These are phyloP conservation scores for Blastocystis sp. DNA, from an alignment of 352 stramenopile species.

Conservation along the genomic window DNA sequence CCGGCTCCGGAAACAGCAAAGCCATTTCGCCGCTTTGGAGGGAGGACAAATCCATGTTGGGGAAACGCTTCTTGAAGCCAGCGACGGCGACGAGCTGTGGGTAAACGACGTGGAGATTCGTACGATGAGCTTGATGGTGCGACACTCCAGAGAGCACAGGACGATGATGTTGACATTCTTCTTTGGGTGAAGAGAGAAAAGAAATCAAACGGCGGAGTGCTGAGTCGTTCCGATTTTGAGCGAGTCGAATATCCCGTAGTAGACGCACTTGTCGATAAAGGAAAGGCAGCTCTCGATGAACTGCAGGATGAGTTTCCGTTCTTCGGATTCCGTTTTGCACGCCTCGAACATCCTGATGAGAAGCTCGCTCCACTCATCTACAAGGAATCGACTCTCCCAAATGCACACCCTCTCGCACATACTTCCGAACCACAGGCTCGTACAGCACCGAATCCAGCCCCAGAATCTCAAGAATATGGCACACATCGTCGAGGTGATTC, in stretches of 20 bases:
- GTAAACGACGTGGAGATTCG: background rate
- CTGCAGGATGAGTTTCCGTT: background rate
- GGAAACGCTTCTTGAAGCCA: background rate
- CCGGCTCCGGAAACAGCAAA: background rate
- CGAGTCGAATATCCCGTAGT: background rate
- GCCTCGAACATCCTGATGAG: constrained; percentile 1
- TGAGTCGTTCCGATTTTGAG: background rate
- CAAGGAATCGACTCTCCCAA: background rate
- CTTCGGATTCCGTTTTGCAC: background rate
- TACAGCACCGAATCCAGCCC: background rate
- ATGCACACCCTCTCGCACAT: constrained; percentile 14
- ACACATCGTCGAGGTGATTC: background rate
- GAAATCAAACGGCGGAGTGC: background rate
- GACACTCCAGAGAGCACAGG: background rate
- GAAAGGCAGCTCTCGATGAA: background rate
- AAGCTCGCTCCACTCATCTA: constrained; percentile 31
- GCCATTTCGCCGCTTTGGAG: background rate
- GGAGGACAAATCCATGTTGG: background rate
- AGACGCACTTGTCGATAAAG: constrained; percentile 43
- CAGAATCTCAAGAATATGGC: background rate
- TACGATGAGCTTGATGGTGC: constrained; percentile 8
- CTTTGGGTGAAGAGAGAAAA: background rate
- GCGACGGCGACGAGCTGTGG: background rate
- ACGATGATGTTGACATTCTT: background rate
- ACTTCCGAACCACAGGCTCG: constrained; percentile 49